Evolutionary conservation across 176 grass and related monocot genomes (phyloP), one percentile per base, ranked within the genome.

Genomic region (Lolium multiflorum): DNA sequence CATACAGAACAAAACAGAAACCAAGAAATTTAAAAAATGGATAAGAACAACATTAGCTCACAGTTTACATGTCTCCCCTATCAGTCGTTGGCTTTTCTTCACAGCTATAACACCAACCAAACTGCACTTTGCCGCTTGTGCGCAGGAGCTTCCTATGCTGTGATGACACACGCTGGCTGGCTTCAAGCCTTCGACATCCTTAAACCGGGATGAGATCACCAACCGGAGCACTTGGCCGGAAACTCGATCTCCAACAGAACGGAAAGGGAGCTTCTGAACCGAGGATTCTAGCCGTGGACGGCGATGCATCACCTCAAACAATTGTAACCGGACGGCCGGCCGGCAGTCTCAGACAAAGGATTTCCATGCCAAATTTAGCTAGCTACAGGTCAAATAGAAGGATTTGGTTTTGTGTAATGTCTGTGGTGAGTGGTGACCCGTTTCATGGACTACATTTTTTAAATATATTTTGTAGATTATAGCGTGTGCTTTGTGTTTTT

Each of bases 281-380:
- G 72, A 77, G 1, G 54, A 78, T 89, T 87, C 65, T 76, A 62
- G 80, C 54, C 79, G 61, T 47, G 20, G 91, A 90, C 71, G 7
- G 68, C 48, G 88, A 92, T 71, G 76, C 49, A 11, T 71, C 84
- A 84, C 70, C 87, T 41, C 80, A 61, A 35, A 84, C 74, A 92
- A 80, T 66, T 63, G 59, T 35, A 79, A 50, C 65, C 71, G 24
- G 49, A 28, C 63, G 49, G 26, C 49, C 49, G 35, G 70, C 57
- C 71, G 67, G 41, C 16, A 20, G 78, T 65, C 79, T 72, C 74
- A 52, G 44, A 11, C 64, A 79, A 13, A 56, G 44, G 8, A 18
- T 77, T 70, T 28, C 39, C 71, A 59, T 86, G 88, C 6, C 11
- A 37, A 22, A 60, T 76, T 76, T 70, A 18, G 39, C 9, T 49